A percentile compares a stretch with the other conserved stretches of the same genome.
These are phyloP conservation scores for Vigna reflexopilosa DNA, from an alignment of 306 rosid genomes.

Conservation along the genomic window DNA sequence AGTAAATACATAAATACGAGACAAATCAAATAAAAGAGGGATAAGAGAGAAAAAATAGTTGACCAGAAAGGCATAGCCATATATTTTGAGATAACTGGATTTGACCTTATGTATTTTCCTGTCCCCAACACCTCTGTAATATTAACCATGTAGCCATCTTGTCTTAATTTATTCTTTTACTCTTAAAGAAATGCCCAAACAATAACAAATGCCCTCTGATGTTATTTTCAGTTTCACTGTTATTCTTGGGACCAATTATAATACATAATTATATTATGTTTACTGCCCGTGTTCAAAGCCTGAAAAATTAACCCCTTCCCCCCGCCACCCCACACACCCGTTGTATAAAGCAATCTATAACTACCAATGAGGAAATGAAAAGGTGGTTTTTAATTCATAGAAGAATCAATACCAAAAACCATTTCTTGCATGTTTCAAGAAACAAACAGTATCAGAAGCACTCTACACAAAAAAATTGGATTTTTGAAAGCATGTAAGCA, in stretches of 20 bases:
- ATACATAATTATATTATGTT: neutral
- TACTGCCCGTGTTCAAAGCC: too few relatives aligned
- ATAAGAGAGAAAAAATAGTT: neutral
- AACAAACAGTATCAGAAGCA: too few relatives aligned
- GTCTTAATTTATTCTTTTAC: slow-evolving; percentile 10
- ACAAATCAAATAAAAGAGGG: slow-evolving; percentile 1
- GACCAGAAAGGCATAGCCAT: neutral
- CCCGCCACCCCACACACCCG: too few relatives aligned
- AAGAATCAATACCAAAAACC: too few relatives aligned
- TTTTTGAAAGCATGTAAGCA: too few relatives aligned
- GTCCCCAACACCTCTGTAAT: neutral
- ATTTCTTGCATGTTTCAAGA: too few relatives aligned
- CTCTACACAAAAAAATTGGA: too few relatives aligned
- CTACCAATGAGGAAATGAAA: too few relatives aligned
- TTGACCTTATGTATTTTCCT: slow-evolving; percentile 7
- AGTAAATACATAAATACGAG: neutral
- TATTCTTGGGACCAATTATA: slow-evolving; percentile 2
- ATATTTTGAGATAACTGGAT: slow-evolving; percentile 4
- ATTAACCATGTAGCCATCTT: slow-evolving; percentile 7
- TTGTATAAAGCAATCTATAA: too few relatives aligned
- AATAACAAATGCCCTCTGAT: slow-evolving; percentile 14
- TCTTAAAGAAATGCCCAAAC: neutral
- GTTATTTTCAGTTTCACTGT: slow-evolving; percentile 14
- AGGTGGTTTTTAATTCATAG: too few relatives aligned
- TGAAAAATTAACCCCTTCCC: too few relatives aligned